Evolutionary conservation across 768 basidiomycete genomes (phyloP), one percentile per base, ranked within the genome.

Genomic region (Paxillus ammoniavirescens): DNA sequence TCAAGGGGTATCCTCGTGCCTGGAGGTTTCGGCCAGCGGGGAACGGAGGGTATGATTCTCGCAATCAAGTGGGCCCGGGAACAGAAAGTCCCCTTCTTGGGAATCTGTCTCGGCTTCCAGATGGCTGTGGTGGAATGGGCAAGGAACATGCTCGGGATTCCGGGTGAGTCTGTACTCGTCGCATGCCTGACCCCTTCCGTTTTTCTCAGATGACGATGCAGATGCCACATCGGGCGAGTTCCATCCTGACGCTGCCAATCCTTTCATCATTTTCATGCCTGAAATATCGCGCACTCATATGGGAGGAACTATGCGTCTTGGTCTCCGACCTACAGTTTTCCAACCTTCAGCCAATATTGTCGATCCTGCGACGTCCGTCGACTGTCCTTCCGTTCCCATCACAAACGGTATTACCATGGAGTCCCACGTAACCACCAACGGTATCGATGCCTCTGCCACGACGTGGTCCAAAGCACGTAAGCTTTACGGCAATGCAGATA

Each of bases 261-360:
- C 89, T 0, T 78, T 94, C 52, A 78, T 98, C 71, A 80, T 98
- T 61, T 98, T 95, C 81, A 99, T 99, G 97, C 97, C 97, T 15
- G 97, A 99, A 69, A 91, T 99, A 61, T 97, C 93, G 10, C 89
- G 88, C 67, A 98, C 95, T 12, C 94, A 98, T 59, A 93, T 98
- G 84, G 97, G 97, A 48, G 97, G 97, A 18, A 99, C 96, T n/a
- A 99, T 99, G 97, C 87, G 97, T 12, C 82, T 98, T n/a, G 97
- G 97, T 21, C 78, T 98, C 40, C 85, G 96, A n/a, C 93, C 96
- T 4, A 99, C 96, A 2, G 81, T 98, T 44, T 98, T 98, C 69
- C 82, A 87, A 52, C 69, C 77, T 8, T 79, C 44, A 42, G 50
- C 63, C 49, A 58, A 59, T 14, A 51, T 52, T 28, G 41, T 47